Base-by-base conservation (phyloP, 352 stramenopile genomes). In the Phytophthora cryptogea region DNA sequence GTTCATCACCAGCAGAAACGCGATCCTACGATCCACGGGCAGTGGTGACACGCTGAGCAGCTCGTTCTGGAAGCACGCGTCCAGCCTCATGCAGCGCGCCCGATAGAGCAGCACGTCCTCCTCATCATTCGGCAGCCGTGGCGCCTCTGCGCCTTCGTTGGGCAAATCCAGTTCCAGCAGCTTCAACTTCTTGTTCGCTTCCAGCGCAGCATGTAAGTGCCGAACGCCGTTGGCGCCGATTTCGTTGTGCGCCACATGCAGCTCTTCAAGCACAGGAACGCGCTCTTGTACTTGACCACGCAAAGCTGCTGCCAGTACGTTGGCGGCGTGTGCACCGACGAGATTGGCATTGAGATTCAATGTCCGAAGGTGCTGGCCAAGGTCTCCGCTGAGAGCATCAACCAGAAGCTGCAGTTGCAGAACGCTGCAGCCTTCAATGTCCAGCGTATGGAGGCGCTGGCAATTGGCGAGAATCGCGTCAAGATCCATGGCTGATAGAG, bases 261-360 rank as follows among this genome's bases (percentile, higher is more conserved):
- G 35, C 35, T 75, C 67, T 28, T 66, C 32, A 1, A 75, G 42
- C 13, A 68, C 61, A 26, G 61, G 66, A 4, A 65, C 8, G 9
- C 36, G 36, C 4, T 46, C 51, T 16, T 35, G 36, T 16, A 35
- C 36, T 51, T 67, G 49, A 4, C 51, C 66, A 20, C 60, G 51
- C 10, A 74, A 39, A 59, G 62, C 55, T 61, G 42, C 40, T 41
- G 66, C 52, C 42, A 74, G 40, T 35, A 68, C 46, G 36, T 69
- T 74, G 17, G 63, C 43, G 1, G 66, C 40, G 37, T 74, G 51
- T 2, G 62, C 55, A 37, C 66, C 66, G 23, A 74, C 43, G 17
- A 74, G 61, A 39, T 74, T 74, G 37, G 61, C 54, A 36, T 71
- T 74, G 10, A 74, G 46, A 26, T 74, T 74, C 32, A 74, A 59